Evolutionary conservation across 495 filamentous ascomycete genomes (phyloP).

Genomic region (Saxophila tyrrhenica): DNA sequence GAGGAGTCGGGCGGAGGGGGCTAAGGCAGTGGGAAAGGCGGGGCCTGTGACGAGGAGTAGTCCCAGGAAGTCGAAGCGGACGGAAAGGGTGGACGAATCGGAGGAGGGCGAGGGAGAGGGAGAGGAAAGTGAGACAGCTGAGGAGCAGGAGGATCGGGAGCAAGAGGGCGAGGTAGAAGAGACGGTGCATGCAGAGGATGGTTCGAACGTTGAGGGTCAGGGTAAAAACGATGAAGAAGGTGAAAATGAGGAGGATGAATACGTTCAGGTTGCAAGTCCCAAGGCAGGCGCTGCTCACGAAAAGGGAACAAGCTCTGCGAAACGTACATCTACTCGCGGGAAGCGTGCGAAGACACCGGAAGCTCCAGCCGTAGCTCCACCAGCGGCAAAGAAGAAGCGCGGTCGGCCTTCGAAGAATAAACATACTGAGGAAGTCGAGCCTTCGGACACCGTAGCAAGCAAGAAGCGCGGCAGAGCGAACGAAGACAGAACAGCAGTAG

Average conservation of each 20-base stretch:
- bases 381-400: background rate
- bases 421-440: background rate
- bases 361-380: background rate
- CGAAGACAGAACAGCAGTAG: background rate
- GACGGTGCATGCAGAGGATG: too few species aligned
- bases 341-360: background rate
- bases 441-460: background rate
- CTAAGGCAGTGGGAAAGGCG: background rate
- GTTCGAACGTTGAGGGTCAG: too few species aligned
- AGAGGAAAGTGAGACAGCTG: background rate
- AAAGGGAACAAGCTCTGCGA: background rate
- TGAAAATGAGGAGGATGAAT: background rate
- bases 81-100: background rate
- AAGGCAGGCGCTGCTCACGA: background rate
- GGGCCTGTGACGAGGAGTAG: background rate
- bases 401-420: background rate
- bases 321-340: background rate
- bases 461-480: background rate
- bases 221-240: background rate
- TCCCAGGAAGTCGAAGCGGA: background rate
- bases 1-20: background rate
- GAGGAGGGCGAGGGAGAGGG: background rate
- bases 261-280: background rate
- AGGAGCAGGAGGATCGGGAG: background rate
- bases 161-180: background rate